phyloP scores from a whole-genome alignment of 1,139 yeast genomes.

The Scheffersomyces parashehatae region DNA sequence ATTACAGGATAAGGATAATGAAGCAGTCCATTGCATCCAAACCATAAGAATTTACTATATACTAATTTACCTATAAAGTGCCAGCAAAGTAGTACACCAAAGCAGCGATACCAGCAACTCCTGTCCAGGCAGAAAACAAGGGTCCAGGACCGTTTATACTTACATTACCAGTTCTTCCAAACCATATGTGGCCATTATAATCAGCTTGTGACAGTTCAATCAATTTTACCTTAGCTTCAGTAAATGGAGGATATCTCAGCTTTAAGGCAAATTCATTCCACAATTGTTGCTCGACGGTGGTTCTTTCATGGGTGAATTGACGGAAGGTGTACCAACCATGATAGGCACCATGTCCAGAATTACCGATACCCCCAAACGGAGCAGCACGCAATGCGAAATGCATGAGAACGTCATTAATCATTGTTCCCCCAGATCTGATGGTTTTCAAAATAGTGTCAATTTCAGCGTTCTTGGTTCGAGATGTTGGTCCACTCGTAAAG shows the following conservation, averaged over 20 bases:
- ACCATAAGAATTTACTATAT: no score
- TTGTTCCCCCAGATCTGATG: constrained; percentile 73
- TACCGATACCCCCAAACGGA: constrained; percentile 93
- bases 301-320: constrained; percentile 77
- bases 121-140: constrained; percentile 35
- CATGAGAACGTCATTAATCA: constrained; percentile 70
- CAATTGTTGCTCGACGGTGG: constrained; percentile 67
- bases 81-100: constrained; percentile 22
- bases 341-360: constrained; percentile 78
- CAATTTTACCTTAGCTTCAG: constrained; percentile 30
- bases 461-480: constrained; percentile 43
- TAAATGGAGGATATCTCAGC: constrained; percentile 72
- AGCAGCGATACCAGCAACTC: constrained; percentile 31
- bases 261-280: constrained; percentile 62
- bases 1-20: no score
- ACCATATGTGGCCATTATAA: constrained; percentile 37
- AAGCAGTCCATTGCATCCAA: no score
- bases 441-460: constrained; percentile 50
- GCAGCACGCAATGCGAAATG: constrained; percentile 71
- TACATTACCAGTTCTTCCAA: constrained; percentile 37
- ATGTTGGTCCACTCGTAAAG: constrained; percentile 52
- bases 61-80: no score
- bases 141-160: constrained; percentile 34
- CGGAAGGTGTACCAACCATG: constrained; percentile 77
- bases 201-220: constrained; percentile 26